Evolutionary conservation across 345 rosid genomes (phyloP).

Genomic region (Zanthoxylum bungeanum): DNA sequence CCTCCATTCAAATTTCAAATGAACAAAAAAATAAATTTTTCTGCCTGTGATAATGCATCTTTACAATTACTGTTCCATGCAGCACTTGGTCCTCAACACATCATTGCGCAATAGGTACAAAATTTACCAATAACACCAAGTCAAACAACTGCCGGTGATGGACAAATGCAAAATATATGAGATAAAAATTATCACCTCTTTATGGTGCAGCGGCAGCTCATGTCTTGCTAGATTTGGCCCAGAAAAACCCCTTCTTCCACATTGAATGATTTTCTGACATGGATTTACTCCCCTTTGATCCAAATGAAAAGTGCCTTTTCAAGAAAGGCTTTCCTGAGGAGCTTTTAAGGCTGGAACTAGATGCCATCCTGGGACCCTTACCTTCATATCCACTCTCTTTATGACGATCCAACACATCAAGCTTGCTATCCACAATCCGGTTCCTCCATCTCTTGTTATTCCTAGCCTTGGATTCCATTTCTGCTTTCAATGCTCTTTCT

Average conservation of each 20-base stretch:
- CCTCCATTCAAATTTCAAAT: background rate
- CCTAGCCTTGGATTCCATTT: conserved; percentile 66
- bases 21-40: background rate
- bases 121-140: background rate
- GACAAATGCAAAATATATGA: background rate
- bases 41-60: background rate
- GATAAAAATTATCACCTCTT: conserved; percentile 31
- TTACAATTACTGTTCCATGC: no score
- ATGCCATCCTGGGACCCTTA: conserved; percentile 48
- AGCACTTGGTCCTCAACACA: background rate
- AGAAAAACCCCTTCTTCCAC: conserved; percentile 77
- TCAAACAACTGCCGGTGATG: no score
- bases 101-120: background rate
- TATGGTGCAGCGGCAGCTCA: conserved; percentile 35
- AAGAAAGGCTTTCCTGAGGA: conserved; percentile 60
- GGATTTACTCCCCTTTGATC: conserved; percentile 58
- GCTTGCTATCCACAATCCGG: conserved; percentile 58
- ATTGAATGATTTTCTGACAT: conserved; percentile 45
- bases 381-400: conserved; percentile 43
- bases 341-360: conserved; percentile 70
- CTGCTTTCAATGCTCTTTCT: conserved; percentile 76
- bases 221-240: conserved; percentile 80
- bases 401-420: conserved; percentile 43
- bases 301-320: conserved; percentile 73
- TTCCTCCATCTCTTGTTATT: conserved; percentile 66